Conservation (phyloP, 2,329 filamentous ascomycete genomes). For the Bipolaris oryzae region DNA sequence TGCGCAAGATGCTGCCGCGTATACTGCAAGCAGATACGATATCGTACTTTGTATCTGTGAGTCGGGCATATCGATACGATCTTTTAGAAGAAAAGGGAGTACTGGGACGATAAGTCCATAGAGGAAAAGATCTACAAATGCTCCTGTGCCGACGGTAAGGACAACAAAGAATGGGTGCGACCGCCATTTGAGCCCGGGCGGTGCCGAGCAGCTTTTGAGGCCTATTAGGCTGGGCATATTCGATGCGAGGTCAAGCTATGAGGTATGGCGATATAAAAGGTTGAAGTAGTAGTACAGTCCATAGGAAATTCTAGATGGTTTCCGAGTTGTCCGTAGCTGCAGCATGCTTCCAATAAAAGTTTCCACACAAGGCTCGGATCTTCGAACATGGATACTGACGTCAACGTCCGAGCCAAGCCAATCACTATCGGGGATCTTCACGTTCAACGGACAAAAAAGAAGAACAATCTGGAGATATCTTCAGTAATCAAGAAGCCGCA, state of each 20-base stretch:
- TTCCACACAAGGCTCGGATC: slow-evolving; percentile 3
- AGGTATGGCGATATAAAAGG: too few species aligned
- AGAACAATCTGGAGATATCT: neutral
- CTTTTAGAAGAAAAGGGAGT: slow-evolving; percentile 62
- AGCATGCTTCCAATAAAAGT: neutral
- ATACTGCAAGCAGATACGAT: slow-evolving; percentile 61
- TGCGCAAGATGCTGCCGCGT: slow-evolving; percentile 60
- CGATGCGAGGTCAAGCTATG: neutral
- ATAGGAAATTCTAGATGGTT: neutral
- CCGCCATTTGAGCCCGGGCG: slow-evolving; percentile 57
- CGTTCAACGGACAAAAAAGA: neutral
- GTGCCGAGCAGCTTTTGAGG: slow-evolving; percentile 8
- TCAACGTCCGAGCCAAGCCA: neutral
- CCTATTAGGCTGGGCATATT: neutral
- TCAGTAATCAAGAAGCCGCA: too few species aligned
- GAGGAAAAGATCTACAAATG: slow-evolving; percentile 65
- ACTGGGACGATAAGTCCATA: slow-evolving; percentile 66
- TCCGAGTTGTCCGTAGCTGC: neutral
- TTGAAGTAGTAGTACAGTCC: too few species aligned
- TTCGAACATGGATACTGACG: slow-evolving; percentile 2
- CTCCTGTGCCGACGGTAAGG: slow-evolving; percentile 60
- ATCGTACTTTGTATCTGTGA: slow-evolving; percentile 59
- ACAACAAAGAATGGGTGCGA: slow-evolving; percentile 66
- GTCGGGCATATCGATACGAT: slow-evolving; percentile 57
- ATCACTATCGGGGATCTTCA: neutral